Conservation (phyloP, 2,329 filamentous ascomycete genomes). For the Neofusicoccum umdonicola region DNA sequence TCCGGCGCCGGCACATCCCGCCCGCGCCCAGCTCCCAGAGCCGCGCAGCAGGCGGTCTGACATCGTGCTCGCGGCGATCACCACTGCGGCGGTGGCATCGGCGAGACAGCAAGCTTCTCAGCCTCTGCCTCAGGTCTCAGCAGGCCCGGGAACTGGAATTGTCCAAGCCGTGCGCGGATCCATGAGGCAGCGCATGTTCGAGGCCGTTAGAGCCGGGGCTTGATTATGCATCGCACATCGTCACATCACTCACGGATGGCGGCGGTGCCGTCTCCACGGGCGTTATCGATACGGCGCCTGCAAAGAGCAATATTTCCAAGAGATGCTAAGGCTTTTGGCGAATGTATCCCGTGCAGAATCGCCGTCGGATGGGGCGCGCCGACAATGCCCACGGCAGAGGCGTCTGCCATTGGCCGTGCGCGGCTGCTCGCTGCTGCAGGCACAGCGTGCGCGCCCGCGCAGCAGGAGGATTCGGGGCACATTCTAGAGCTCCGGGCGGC, state of each 20-base stretch:
- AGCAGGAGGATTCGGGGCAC: not conserved
- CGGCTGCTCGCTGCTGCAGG: not conserved
- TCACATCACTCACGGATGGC: not conserved
- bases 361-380: not conserved
- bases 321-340: not conserved
- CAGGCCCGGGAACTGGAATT: not conserved
- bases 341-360: not conserved
- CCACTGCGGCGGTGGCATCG: not conserved
- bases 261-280: not conserved
- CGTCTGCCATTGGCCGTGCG: not conserved
- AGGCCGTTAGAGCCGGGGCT: not conserved
- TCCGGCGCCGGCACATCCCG: not conserved
- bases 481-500: not conserved
- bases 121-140: not conserved
- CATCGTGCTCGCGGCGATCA: not conserved
- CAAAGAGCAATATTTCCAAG: not conserved
- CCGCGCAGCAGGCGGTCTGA: not conserved
- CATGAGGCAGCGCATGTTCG: slow-evolving; percentile 4
- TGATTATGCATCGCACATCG: slow-evolving; percentile 4
- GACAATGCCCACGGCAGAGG: not conserved
- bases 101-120: not conserved
- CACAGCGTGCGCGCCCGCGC: not conserved
- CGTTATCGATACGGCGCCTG: not conserved
- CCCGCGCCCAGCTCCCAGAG: too few relatives aligned
- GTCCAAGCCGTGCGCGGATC: not conserved